phyloP scores from a whole-genome alignment of 2,329 filamentous ascomycete species.

The Akanthomyces dipterigenus region DNA sequence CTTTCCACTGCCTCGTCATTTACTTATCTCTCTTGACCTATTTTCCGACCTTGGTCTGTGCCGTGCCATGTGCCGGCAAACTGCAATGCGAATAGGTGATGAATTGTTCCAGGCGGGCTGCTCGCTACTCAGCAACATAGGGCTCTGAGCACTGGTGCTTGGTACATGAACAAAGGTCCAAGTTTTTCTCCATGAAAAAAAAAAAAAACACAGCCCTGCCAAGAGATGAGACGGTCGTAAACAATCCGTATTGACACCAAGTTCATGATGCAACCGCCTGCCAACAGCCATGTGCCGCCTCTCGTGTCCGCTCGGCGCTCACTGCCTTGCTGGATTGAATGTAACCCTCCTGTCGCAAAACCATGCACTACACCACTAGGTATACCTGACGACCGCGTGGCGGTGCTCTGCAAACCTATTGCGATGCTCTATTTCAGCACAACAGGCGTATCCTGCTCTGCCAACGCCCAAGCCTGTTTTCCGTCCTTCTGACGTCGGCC shows the following conservation, averaged over 20 bases:
- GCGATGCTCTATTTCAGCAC: not conserved
- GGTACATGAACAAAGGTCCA: not conserved
- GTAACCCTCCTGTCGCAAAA: no score
- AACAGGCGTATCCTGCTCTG: no score
- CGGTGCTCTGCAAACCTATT: no score
- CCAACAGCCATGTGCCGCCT: not conserved
- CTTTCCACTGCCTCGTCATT: not conserved
- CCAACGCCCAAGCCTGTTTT: not conserved
- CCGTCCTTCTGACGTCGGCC: not conserved
- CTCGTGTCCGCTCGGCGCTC: not conserved
- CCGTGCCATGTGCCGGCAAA: no score
- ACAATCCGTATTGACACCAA: not conserved
- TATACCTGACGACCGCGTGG: not conserved
- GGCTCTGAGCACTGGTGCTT: no score
- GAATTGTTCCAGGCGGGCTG: no score
- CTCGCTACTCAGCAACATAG: no score
- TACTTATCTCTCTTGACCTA: not conserved
- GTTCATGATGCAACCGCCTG: not conserved
- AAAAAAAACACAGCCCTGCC: not conserved
- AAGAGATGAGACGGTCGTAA: slow-evolving; percentile 2
- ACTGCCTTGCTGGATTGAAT: no score
- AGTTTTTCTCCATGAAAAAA: not conserved
- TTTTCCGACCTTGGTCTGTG: not conserved
- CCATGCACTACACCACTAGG: no score
- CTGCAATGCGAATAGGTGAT: no score